Evolutionary conservation across 306 rosid species (phyloP).

Genomic region (Cicer yamashitae): DNA sequence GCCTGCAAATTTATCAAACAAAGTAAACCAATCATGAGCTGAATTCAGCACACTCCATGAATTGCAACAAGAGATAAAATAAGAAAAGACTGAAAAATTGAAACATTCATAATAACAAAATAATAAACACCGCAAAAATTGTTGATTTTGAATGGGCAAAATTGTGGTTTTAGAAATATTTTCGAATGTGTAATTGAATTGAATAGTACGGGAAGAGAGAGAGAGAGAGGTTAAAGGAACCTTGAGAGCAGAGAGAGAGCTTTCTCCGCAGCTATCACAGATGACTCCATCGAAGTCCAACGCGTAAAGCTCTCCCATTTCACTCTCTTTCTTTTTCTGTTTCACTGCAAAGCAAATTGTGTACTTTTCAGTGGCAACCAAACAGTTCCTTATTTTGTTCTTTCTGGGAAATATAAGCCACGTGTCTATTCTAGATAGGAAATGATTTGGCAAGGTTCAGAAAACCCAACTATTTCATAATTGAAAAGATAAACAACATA

Average conservation of each 20-base stretch:
- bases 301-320: conserved; percentile 89
- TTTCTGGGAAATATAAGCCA: neutral
- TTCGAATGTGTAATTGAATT: conserved; percentile 4
- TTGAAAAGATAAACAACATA: no score
- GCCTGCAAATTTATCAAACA: conserved; percentile 62
- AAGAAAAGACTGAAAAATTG: neutral
- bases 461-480: neutral
- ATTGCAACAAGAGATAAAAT: neutral
- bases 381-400: conserved; percentile 19
- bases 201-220: conserved; percentile 9
- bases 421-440: conserved; percentile 19
- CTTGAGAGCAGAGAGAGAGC: conserved; percentile 87
- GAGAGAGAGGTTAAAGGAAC: conserved; percentile 41
- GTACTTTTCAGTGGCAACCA: conserved; percentile 28
- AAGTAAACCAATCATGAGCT: conserved; percentile 24
- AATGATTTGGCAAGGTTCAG: neutral
- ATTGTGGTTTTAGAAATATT: neutral
- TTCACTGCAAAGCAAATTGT: conserved; percentile 18
- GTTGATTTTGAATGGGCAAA: conserved; percentile 11
- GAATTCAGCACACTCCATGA: neutral
- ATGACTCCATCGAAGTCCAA: conserved; percentile 92
- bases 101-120: neutral
- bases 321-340: conserved; percentile 16
- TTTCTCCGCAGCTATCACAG: conserved; percentile 96
- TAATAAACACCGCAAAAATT: neutral